A percentile compares a stretch with the other conserved stretches of the same genome.
Evolutionary conservation across 495 filamentous ascomycete genomes (phyloP).

Genomic region (Podospora fimiseda): DNA sequence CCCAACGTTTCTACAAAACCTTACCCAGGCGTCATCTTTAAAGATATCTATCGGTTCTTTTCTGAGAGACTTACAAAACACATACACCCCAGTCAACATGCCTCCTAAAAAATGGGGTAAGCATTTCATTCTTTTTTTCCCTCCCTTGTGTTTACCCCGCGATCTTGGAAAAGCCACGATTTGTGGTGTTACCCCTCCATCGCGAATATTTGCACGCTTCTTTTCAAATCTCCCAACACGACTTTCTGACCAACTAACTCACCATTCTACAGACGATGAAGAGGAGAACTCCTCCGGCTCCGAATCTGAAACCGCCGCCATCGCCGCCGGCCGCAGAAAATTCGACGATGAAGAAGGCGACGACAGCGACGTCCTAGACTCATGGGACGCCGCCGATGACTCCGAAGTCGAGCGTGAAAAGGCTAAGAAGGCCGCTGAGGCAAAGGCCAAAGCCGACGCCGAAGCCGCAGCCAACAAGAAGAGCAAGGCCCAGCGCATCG

Average conservation of each 20-base stretch:
- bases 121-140: conserved; percentile 17
- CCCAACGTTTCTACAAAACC: background rate
- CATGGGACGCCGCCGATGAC: conserved; percentile 96
- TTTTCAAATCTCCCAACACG: conserved; percentile 8
- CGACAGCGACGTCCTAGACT: conserved; percentile 85
- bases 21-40: background rate
- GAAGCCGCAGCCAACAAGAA: conserved; percentile 94
- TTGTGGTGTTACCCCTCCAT: conserved; percentile 6
- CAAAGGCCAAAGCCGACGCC: conserved; percentile 81
- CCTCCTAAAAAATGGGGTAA: conserved; percentile 32
- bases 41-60: background rate
- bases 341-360: conserved; percentile 92
- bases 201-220: background rate
- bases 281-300: conserved; percentile 63
- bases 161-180: conserved; percentile 7
- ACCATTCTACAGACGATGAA: conserved; percentile 43
- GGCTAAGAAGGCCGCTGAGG: conserved; percentile 75
- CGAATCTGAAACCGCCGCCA: conserved; percentile 53
- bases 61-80: background rate
- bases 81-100: conserved; percentile 11
- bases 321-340: conserved; percentile 50
- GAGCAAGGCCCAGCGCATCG: conserved; percentile 78
- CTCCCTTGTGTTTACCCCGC: conserved; percentile 17
- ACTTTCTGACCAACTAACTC: conserved; percentile 39
- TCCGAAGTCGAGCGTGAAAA: conserved; percentile 96